Base-by-base conservation (phyloP, 1,284 basidiomycete genomes). In the Mycena sp. region DNA sequence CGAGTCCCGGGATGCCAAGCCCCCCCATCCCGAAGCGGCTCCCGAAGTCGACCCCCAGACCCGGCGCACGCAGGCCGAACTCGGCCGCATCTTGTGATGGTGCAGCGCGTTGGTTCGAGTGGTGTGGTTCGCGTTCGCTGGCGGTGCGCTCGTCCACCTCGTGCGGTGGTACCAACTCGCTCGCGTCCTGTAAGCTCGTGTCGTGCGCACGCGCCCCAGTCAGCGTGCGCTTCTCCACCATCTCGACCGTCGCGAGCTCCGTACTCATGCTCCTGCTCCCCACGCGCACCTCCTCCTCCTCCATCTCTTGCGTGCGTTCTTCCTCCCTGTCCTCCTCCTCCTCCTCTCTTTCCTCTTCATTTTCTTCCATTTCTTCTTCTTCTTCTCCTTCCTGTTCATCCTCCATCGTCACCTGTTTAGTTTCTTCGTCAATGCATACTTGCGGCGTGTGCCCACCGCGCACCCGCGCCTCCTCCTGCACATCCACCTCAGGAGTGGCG, bases 201-300 rank as follows among this genome's bases (percentile, higher is more conserved):
- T 35, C 32, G 7, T 35, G 9, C 9, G 7, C 32, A 14, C 32
- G 32, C 32, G 14, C 14, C 32, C 32, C 32, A 35, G 9, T 35
- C 32, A 82, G 55, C 25, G 58, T 74, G 56, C 72, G 74, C 68
- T 79, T 78, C 70, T 85, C 81, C 6, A 77, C 84, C 2, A 71
- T 78, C 64, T 81, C 75, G 30, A 86, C 79, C 6, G 78, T 80
- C 12, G 82, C 84, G 28, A 78, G 78, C 66, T 86, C 83, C 57
- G 40, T 28, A 50, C 61, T 67, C 35, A 44, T 69, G 49, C 72
- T 79, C 11, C 43, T 21, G 25, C 54, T 48, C 48, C 58, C 41
- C 37, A 50, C 61, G 11, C 25, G 9, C 54, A 32, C 51, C 37
- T 40, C 45, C 30, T 38, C 14, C 38, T 55, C 32, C 38, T 16